Percentiles rank a stretch among this genome's conserved stretches.
These are phyloP conservation scores for Fonsecaea pugnacius DNA, from an alignment of 2,329 filamentous ascomycete species.

Conservation along the genomic window DNA sequence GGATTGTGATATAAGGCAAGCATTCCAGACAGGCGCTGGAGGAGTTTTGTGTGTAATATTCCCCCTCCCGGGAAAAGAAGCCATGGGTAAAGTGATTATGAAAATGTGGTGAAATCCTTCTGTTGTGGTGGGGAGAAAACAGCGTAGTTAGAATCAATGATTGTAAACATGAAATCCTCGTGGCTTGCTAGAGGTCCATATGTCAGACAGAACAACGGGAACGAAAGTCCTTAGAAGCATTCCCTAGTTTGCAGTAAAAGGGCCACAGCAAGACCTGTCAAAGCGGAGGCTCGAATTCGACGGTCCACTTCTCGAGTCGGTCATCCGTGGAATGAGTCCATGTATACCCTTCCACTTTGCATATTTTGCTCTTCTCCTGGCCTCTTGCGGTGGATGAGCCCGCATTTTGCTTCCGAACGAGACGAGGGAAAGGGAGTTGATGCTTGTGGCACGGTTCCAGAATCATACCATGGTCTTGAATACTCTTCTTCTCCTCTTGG, in stretches of 20 bases:
- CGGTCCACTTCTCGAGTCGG: no score
- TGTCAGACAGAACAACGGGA: background rate
- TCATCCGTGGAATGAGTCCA: no score
- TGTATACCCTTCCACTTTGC: no score
- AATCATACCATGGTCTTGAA: constrained; percentile 9
- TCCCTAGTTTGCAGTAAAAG: background rate
- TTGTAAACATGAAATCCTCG: background rate
- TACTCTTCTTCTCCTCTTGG: background rate
- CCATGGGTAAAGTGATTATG: constrained; percentile 2
- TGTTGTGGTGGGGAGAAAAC: background rate
- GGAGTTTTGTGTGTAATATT: constrained; percentile 2
- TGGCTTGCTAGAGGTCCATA: background rate
- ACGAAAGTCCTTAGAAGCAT: background rate
- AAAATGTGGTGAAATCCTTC: background rate
- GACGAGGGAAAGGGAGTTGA: background rate
- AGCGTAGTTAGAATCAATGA: background rate
- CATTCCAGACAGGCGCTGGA: constrained; percentile 7
- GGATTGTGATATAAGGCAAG: constrained; percentile 4
- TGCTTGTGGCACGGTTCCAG: background rate
- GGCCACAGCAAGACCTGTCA: no score
- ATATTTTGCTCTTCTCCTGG: background rate
- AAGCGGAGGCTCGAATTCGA: no score
- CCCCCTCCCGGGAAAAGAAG: background rate
- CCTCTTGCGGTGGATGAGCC: background rate
- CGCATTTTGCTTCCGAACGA: background rate